Base-by-base conservation (phyloP, 495 filamentous ascomycete species). In the Neurospora terricola region DNA sequence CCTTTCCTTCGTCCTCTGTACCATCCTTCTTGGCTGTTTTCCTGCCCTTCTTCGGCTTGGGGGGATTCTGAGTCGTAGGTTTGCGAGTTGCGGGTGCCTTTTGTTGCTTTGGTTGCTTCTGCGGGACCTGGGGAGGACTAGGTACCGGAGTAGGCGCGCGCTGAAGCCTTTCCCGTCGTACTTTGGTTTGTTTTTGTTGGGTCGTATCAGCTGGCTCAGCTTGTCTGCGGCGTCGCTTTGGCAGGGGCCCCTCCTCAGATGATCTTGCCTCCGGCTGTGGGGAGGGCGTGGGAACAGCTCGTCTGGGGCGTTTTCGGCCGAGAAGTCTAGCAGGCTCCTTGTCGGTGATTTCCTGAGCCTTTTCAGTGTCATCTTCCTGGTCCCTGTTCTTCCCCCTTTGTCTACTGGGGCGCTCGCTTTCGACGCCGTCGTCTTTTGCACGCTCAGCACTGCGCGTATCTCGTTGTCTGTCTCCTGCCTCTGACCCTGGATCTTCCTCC, bases 301-400 rank as follows among this genome's bases (percentile, higher is more conserved):
- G 74, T 23, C 82, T 78, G 12, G 80, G 76, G 18, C 81, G 81
- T 73, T 83, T 84, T 45, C 77, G 81, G 54, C 80, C 80, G 18
- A 83, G 72, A 21, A 72, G 75, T 21, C 43, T 75, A 5, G 83
- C 82, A 27, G 80, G 82, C 69, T 83, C 82, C 66, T 76, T 73
- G 6, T 79, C 79, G 37, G 77, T 75, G 23, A 83, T 77, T 70
- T 81, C 78, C 62, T 80, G 72, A 34, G 80, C 77, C 54, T 72
- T 71, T 27, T 77, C 79, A 4, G 71, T 69, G 7, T 77, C 75
- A 16, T 38, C 45, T 72, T 42, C 75, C 74, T 72, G 76, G 72
- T 11, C 70, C 75, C 72, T 77, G 70, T 68, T 71, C 75, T 74
- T 78, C 78, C 68, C 78, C 73, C 40, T 71, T 71, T 11, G 74